Evolutionary conservation across 805 yeast genomes (phyloP), one percentile per base, ranked within the genome.

Genomic region (Starmerella geochares): DNA sequence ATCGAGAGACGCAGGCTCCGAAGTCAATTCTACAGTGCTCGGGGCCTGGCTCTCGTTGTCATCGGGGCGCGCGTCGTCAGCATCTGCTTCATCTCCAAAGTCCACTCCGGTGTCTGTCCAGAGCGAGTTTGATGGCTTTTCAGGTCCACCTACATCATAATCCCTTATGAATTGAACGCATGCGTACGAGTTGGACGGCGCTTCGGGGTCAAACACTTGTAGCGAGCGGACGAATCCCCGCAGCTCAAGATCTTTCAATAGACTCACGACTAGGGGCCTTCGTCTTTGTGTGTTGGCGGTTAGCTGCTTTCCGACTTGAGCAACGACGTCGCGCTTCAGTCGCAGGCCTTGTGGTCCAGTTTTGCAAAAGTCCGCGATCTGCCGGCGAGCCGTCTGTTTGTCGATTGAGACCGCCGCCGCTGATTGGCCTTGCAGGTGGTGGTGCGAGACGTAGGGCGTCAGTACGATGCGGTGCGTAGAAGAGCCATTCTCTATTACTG

Each of bases 241-340:
- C 1, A 41, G 44, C 42, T 62, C 65, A 13, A 68, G 55, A 4
- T 48, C 45, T 2, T 60, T 38, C 11, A 69, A 52, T 20, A 60
- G 48, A 2, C 57, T 27, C 3, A 56, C 44, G 40, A 64, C 62
- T 13, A 54, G 48, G 6, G 58, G 56, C 3, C 55, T 47, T 2
- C 57, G 54, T 2, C 60, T 38, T 2, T 35, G 29, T 1, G 49
- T 44, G n/a, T 71, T 54, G 60, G 66, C 55, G 64, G 41, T 32
- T 19, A 55, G 41, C 9, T 19, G 3, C 1, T 66, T 42, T 60
- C 69, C 63, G 61, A 67, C 53, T 66, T 63, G 70, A 65, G 43
- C 66, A 65, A 52, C 68, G 65, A 59, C 63, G 65, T 58, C 75
- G 53, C 51, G 62, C 58, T 52, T 59, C 49, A 57, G 59, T 21